These are phyloP conservation scores for Ceratobasidium sp. DNA, from an alignment of 1,284 basidiomycete species.

Conservation along the genomic window DNA sequence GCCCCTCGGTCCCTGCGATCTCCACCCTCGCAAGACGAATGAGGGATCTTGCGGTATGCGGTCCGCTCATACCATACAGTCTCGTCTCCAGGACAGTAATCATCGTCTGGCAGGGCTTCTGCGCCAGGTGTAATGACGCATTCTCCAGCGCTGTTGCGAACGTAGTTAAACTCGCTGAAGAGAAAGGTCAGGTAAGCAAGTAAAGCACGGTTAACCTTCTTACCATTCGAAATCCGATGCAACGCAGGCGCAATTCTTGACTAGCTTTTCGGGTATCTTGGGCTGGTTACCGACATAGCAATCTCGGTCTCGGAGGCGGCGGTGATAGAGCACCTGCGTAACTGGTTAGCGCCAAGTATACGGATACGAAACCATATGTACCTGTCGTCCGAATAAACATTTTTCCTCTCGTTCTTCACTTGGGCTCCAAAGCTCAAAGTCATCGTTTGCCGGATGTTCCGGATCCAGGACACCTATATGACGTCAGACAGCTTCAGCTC, in stretches of 20 bases:
- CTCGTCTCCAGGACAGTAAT: constrained; percentile 73
- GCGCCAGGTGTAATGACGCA: constrained; percentile 84
- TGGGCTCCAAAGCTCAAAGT: constrained; percentile 96
- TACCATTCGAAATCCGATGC: constrained; percentile 92
- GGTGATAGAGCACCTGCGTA: constrained; percentile 84
- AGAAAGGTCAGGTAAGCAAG: constrained; percentile 4
- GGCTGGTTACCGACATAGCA: constrained; percentile 84
- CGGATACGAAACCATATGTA: constrained; percentile 56
- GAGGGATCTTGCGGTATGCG: constrained; percentile 88
- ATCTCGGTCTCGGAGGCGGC: constrained; percentile 82
- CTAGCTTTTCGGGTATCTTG: constrained; percentile 69
- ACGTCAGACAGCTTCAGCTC: constrained; percentile 39
- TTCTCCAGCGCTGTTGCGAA: constrained; percentile 73
- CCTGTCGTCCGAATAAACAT: constrained; percentile 90
- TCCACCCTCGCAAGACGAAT: constrained; percentile 87
- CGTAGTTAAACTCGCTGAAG: constrained; percentile 89
- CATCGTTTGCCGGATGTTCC: constrained; percentile 83
- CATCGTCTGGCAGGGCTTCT: constrained; percentile 69
- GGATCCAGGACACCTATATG: constrained; percentile 75
- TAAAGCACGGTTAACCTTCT: constrained; percentile 52
- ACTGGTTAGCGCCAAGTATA: background rate
- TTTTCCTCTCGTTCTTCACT: constrained; percentile 82
- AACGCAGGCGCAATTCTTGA: constrained; percentile 81
- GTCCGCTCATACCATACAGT: constrained; percentile 94
- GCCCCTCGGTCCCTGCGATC: constrained; percentile 78